A percentile compares a stretch with the other conserved stretches of the same genome.
phyloP scores from a whole-genome alignment of 2,329 filamentous ascomycete species.

The Spiromastix sp. region DNA sequence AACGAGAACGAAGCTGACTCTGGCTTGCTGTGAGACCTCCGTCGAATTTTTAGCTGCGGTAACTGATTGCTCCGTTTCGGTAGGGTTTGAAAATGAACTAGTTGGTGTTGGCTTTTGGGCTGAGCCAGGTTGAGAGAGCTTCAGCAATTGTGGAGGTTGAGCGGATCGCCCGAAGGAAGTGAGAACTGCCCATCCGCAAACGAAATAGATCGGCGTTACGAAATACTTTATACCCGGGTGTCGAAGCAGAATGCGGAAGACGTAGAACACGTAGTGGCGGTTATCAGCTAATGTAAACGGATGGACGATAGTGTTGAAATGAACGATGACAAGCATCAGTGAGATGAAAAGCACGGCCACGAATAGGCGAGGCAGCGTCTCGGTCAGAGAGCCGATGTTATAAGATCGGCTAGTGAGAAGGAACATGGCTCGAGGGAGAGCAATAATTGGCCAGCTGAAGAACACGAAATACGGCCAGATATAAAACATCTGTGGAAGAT shows the following conservation, averaged over 20 bases:
- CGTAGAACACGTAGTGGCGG: slow-evolving; percentile 92
- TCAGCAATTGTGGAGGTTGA: neutral
- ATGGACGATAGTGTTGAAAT: slow-evolving; percentile 85
- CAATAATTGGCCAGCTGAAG: slow-evolving; percentile 72
- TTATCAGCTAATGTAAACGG: slow-evolving; percentile 96
- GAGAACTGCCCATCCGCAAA: slow-evolving; percentile 59
- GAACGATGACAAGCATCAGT: slow-evolving; percentile 45
- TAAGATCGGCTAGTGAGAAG: slow-evolving; percentile 21
- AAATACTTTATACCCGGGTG: slow-evolving; percentile 55
- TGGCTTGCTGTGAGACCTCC: slow-evolving; percentile 17
- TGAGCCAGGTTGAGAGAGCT: too few relatives aligned
- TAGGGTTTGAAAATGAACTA: slow-evolving; percentile 14
- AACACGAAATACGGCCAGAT: slow-evolving; percentile 85
- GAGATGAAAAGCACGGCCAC: slow-evolving; percentile 27
- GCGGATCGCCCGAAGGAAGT: slow-evolving; percentile 42
- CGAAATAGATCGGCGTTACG: slow-evolving; percentile 59
- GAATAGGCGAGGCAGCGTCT: slow-evolving; percentile 28
- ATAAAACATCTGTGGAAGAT: slow-evolving; percentile 88
- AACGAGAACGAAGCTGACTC: slow-evolving; percentile 45
- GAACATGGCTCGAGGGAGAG: slow-evolving; percentile 42
- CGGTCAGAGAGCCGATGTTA: slow-evolving; percentile 14
- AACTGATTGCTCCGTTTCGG: neutral
- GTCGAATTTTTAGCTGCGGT: neutral
- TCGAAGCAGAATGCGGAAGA: slow-evolving; percentile 75
- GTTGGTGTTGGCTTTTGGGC: slow-evolving; percentile 8